Evolutionary conservation across 2,329 filamentous ascomycete species (phyloP).

Genomic region (Aspergillus spinulosporus): DNA sequence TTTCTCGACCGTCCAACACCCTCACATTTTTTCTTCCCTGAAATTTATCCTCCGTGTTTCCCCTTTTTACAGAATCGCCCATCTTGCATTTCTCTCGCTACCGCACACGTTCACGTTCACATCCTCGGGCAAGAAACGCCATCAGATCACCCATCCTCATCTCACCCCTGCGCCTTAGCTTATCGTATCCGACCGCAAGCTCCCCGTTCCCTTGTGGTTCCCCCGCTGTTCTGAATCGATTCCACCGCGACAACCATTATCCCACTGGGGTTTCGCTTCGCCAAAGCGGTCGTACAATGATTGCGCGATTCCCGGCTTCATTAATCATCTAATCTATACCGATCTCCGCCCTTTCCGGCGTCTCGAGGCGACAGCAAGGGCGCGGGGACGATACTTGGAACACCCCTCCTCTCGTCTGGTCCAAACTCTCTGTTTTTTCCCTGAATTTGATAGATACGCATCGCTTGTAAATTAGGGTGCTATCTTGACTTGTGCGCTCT

Average conservation of each 20-base stretch:
- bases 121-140: background rate
- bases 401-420: background rate
- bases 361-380: background rate
- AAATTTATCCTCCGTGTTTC: background rate
- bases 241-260: background rate
- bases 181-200: conserved; percentile 3
- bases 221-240: background rate
- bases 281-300: conserved; percentile 8
- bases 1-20: background rate
- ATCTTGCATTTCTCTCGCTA: background rate
- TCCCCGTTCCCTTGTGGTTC: background rate
- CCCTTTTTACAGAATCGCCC: background rate
- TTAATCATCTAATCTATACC: conserved; percentile 1
- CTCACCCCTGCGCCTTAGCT: background rate
- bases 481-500: conserved; percentile 6
- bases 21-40: background rate
- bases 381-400: background rate
- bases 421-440: background rate
- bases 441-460: background rate
- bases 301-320: background rate
- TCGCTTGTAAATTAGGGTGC: conserved; percentile 16
- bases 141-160: background rate
- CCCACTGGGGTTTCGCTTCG: background rate
- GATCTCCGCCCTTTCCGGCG: background rate
- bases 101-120: background rate